A percentile compares a stretch with the other conserved stretches of the same genome.
These are phyloP conservation scores for Tulasnella sp. DNA, from an alignment of 768 basidiomycete genomes.

Conservation along the genomic window DNA sequence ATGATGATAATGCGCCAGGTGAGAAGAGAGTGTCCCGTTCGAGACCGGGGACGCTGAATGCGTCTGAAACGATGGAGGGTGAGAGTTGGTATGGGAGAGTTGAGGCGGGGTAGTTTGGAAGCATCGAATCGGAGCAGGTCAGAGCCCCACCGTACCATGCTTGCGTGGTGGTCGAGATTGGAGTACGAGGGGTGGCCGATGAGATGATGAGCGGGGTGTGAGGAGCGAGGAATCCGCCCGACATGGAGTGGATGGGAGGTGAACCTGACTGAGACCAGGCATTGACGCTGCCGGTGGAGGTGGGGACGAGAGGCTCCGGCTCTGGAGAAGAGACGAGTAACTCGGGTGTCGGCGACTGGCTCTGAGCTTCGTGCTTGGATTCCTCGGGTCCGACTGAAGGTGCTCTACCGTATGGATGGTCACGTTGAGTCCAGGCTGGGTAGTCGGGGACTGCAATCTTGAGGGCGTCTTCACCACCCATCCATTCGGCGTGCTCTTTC, in stretches of 20 bases:
- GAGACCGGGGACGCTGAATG: not conserved
- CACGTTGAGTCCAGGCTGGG: not conserved
- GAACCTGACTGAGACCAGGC: not conserved
- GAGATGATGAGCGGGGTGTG: not conserved
- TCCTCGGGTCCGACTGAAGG: not conserved
- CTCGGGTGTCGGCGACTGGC: not conserved
- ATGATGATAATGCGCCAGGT: not conserved
- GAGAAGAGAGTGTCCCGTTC: not conserved
- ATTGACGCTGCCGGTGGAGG: not conserved
- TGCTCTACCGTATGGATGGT: not conserved
- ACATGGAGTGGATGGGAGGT: not conserved
- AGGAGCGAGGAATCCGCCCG: not conserved
- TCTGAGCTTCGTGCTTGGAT: not conserved
- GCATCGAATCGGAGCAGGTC: not conserved
- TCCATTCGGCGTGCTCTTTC: not conserved
- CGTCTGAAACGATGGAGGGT: not conserved
- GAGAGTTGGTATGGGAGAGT: not conserved
- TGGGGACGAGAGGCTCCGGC: not conserved
- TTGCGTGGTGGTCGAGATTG: not conserved
- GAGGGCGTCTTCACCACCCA: slow-evolving; percentile 3
- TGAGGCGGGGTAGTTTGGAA: not conserved
- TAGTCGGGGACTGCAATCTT: not conserved
- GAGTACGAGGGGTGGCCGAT: not conserved
- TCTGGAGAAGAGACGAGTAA: not conserved
- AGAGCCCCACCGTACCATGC: not conserved